Percentiles rank a stretch among this genome's conserved stretches.
Evolutionary conservation across 441 rosid species (phyloP).

Genomic region (Metrosideros polymorpha): DNA sequence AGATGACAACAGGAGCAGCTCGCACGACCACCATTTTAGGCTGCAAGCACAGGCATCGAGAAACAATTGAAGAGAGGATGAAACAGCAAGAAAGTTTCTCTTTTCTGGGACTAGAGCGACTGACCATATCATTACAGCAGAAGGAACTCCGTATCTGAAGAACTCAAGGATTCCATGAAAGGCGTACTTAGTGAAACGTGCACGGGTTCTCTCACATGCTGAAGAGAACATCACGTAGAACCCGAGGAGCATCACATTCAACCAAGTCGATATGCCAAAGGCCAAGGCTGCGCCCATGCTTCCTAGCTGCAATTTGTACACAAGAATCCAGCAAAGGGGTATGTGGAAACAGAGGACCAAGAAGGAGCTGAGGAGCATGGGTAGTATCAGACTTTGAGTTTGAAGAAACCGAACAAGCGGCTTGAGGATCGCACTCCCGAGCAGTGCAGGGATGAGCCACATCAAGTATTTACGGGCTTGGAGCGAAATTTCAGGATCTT

Average conservation of each 20-base stretch:
- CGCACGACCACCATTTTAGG: conserved; percentile 65
- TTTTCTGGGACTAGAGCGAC: neutral
- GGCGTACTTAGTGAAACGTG: conserved; percentile 15
- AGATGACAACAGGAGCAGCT: conserved; percentile 32
- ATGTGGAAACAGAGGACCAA: conserved; percentile 23
- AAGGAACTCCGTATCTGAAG: conserved; percentile 39
- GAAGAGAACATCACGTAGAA: conserved; percentile 26
- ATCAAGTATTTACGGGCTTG: conserved; percentile 33
- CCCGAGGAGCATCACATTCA: conserved; percentile 35
- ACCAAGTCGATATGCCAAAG: conserved; percentile 35
- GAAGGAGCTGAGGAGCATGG: conserved; percentile 33
- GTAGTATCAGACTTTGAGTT: conserved; percentile 37
- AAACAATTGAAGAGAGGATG: no score
- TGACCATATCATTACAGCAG: conserved; percentile 63
- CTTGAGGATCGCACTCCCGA: conserved; percentile 32
- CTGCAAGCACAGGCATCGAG: conserved; percentile 11
- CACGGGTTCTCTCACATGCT: conserved; percentile 23
- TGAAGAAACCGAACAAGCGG: conserved; percentile 37
- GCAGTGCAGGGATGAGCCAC: conserved; percentile 46
- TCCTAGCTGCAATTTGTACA: conserved; percentile 29
- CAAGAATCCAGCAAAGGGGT: conserved; percentile 43
- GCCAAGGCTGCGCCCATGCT: conserved; percentile 34
- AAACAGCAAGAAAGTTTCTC: neutral
- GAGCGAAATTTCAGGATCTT: conserved; percentile 36
- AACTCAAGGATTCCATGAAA: conserved; percentile 23